Base-by-base conservation (phyloP, 345 rosid species). In the Lepidium didymum region DNA sequence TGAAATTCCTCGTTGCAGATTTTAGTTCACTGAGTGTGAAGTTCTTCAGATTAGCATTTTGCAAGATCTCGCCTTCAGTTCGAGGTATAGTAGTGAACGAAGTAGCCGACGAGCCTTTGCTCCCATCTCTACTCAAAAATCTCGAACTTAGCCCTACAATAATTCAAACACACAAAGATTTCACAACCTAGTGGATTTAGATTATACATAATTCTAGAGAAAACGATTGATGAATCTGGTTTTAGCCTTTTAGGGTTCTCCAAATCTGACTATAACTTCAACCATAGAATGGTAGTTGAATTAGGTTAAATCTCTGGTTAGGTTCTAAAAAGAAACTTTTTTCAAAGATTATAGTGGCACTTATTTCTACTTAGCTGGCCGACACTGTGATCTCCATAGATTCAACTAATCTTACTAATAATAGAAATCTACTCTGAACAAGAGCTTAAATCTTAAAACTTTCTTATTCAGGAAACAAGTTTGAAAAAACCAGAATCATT, bases 11-110 rank as follows among this genome's bases (percentile, higher is more conserved):
- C 0, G 99, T 89, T 53, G 93, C 87, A 41, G 79, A 73, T 71
- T 73, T 89, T 0, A 94, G 85, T 54, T 94, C 93, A 57, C 75
- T 67, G 76, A 80, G 82, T 66, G 56, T 80, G 77, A 91, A 87
- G 72, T 40, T 84, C 87, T 89, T 94, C 40, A 94, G 61, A 69
- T 89, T 85, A 29, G 87, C 63, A 52, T 86, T 79, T 77, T 85
- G 91, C 79, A 94, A 81, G 68, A 94, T 91, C 84, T 91, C 97
- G 10, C 90, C 96, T 82, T 94, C 96, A 35, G 87, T 89, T 46
- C 97, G 70, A 45, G 96, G 89, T 69, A 91, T 79, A 67, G 70
- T 82, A 35, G 97, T 85, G 69, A 77, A 69, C 1, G 96, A 90
- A 62, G 74, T 49, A 8, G 86, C 21, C 25, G 87, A 80, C 13